Evolutionary conservation across 106 monocot genomes (phyloP).

Genomic region (Dioscorea alata): DNA sequence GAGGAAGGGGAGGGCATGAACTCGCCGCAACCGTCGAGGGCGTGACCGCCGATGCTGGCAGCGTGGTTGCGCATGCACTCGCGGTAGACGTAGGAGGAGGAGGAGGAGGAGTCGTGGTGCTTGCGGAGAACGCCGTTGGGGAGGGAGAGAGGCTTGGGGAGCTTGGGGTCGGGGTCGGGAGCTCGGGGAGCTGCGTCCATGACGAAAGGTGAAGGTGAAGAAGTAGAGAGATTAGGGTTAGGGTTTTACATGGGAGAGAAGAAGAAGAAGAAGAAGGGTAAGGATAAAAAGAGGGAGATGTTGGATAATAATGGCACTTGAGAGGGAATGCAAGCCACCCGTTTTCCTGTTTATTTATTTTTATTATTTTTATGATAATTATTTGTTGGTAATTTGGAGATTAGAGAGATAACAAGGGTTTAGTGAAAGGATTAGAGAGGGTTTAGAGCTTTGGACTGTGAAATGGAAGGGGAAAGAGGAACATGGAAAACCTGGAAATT

Average conservation of each 20-base stretch:
- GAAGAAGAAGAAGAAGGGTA: not conserved
- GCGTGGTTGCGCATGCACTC: slow-evolving; percentile 61
- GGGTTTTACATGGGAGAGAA: not conserved
- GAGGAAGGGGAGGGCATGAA: slow-evolving; percentile 51
- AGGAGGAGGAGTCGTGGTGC: not conserved
- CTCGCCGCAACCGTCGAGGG: slow-evolving; percentile 66
- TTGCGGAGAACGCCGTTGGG: not conserved
- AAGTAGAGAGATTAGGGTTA: not conserved
- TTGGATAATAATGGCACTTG: not conserved
- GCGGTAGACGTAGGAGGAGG: slow-evolving; percentile 17
- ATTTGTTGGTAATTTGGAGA: no score
- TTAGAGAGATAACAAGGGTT: no score
- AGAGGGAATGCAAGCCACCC: no score
- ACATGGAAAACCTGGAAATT: no score
- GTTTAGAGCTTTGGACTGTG: no score
- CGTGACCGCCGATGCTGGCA: slow-evolving; percentile 48
- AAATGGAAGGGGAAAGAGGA: no score
- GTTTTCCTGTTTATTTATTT: no score
- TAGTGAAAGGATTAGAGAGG: no score
- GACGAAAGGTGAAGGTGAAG: not conserved
- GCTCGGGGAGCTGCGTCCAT: not conserved
- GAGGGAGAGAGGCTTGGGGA: not conserved
- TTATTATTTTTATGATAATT: no score
- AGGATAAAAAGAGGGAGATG: not conserved
- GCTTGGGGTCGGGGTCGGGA: not conserved